Conservation (phyloP, 2,329 filamentous ascomycete species). For the Purpureocillium takamizusanense region DNA sequence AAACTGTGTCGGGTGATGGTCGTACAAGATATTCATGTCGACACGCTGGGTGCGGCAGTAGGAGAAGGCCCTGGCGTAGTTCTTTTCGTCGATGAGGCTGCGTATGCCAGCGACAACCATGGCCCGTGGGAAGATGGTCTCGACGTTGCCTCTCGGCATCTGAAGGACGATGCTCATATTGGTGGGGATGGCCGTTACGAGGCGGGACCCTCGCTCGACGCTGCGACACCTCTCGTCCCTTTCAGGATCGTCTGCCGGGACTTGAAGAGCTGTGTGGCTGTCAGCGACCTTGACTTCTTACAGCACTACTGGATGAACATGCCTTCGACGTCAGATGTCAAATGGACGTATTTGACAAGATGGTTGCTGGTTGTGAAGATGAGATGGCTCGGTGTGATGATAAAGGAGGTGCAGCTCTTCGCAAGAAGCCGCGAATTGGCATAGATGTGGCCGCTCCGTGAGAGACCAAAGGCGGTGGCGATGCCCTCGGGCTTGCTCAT, state of each 20-base stretch:
- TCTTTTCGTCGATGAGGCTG: slow-evolving; percentile 65
- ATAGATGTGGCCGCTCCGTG: slow-evolving; percentile 68
- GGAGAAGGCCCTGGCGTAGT: slow-evolving; percentile 77
- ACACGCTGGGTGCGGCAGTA: slow-evolving; percentile 89
- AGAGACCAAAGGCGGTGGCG: slow-evolving; percentile 52
- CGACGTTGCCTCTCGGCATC: slow-evolving; percentile 91
- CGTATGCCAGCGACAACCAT: slow-evolving; percentile 89
- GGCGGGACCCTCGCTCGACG: slow-evolving; percentile 78
- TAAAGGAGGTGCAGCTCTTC: slow-evolving; percentile 87
- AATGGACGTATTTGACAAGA: slow-evolving; percentile 86
- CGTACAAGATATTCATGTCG: slow-evolving; percentile 95
- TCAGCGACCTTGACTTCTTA: slow-evolving; percentile 9
- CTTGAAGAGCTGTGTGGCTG: slow-evolving; percentile 56
- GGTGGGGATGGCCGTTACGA: slow-evolving; percentile 84
- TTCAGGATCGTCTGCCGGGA: slow-evolving; percentile 83
- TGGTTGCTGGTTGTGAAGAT: slow-evolving; percentile 91
- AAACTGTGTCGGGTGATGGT: slow-evolving; percentile 84
- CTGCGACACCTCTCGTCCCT: slow-evolving; percentile 85
- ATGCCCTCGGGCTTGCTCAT: slow-evolving; percentile 32
- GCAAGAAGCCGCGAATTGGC: slow-evolving; percentile 65
- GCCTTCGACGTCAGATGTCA: slow-evolving; percentile 55
- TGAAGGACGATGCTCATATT: slow-evolving; percentile 81
- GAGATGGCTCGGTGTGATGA: slow-evolving; percentile 72
- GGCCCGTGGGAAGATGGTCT: slow-evolving; percentile 88
- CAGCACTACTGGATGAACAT: slow-evolving; percentile 15